Conservation (phyloP, 106 monocot genomes). For the Agapanthus africanus region DNA sequence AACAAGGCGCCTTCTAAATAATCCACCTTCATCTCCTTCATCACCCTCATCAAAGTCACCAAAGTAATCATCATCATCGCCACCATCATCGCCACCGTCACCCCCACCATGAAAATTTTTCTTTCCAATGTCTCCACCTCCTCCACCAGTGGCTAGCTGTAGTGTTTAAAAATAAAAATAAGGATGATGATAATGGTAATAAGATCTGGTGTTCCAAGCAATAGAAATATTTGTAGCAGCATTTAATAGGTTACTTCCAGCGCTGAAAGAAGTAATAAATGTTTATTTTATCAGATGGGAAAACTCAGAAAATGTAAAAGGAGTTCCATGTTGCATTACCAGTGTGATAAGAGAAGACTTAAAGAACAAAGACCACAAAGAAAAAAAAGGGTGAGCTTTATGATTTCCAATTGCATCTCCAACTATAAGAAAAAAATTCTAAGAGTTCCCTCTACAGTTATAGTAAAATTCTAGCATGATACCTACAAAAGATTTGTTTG, state of each 20-base stretch:
- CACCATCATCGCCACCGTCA: slow-evolving; percentile 97
- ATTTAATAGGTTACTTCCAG: not conserved
- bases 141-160: slow-evolving; percentile 80
- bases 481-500: not conserved
- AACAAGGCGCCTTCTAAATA: slow-evolving; percentile 74
- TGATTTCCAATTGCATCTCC: not conserved
- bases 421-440: not conserved
- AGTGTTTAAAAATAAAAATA: slow-evolving; percentile 17
- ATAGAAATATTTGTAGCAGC: not conserved
- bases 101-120: slow-evolving; percentile 95
- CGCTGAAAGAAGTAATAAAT: not conserved
- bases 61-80: slow-evolving; percentile 99
- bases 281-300: not conserved
- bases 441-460: not conserved
- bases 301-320: not conserved
- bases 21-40: slow-evolving; percentile 89
- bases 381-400: not conserved
- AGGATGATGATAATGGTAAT: too few relatives aligned
- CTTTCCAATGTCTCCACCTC: slow-evolving; percentile 97
- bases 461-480: not conserved
- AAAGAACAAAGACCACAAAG: not conserved
- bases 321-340: not conserved
- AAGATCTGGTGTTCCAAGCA: not conserved
- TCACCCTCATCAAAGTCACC: slow-evolving; percentile 97
- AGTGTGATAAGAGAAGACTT: not conserved